Evolutionary conservation across 129 eudicot species (phyloP).

Genomic region (Artemisia tridentata): DNA sequence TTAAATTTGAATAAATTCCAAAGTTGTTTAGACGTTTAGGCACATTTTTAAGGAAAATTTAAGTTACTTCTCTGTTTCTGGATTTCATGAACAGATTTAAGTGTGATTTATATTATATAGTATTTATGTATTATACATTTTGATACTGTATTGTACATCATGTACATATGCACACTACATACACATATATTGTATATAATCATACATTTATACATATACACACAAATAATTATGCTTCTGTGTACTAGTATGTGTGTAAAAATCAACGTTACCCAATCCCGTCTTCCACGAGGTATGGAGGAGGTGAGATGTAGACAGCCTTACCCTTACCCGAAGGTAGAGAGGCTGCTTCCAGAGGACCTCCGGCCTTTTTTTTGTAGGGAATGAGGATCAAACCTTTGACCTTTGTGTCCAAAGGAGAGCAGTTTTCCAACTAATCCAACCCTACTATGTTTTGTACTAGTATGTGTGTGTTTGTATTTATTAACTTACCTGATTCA

Average conservation of each 20-base stretch:
- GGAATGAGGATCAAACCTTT: too few relatives aligned
- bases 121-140: neutral
- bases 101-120: neutral
- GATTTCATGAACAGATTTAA: neutral
- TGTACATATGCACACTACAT: neutral
- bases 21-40: slow-evolving; percentile 8
- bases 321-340: too few relatives aligned
- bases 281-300: too few relatives aligned
- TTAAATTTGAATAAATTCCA: neutral
- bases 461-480: slow-evolving; percentile 9
- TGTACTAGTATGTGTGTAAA: neutral
- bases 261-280: too few relatives aligned
- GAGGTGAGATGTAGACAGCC: too few relatives aligned
- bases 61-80: slow-evolving; percentile 15
- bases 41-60: neutral
- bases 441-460: too few relatives aligned
- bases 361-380: too few relatives aligned
- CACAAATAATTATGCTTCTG: neutral
- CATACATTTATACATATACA: neutral
- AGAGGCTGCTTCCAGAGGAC: too few relatives aligned
- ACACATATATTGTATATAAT: neutral
- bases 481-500: neutral
- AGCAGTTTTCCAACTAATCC: too few relatives aligned
- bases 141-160: neutral
- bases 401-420: too few relatives aligned